These are phyloP conservation scores for Coniferiporia weirii DNA, from an alignment of 1,284 basidiomycete genomes.

Conservation along the genomic window DNA sequence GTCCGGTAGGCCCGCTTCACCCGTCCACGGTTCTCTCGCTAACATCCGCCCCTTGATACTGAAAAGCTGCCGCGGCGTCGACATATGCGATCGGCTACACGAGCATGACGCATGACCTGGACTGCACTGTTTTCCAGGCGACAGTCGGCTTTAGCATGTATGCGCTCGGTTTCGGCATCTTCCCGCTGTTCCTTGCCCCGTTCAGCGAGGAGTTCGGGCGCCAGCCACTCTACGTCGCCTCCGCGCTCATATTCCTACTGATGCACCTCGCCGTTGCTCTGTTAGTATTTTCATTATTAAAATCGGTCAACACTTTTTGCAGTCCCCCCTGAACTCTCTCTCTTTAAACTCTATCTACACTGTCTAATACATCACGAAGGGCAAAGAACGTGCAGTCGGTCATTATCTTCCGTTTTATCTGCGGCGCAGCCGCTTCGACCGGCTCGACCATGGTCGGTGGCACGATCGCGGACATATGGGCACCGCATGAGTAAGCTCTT, in stretches of 20 bases:
- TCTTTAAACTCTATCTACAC: too few relatives aligned
- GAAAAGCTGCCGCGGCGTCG: slow-evolving; percentile 27
- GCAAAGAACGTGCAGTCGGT: slow-evolving; percentile 67
- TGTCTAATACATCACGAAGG: slow-evolving; percentile 28
- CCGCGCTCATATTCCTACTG: slow-evolving; percentile 49
- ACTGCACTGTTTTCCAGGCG: slow-evolving; percentile 52
- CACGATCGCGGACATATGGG: slow-evolving; percentile 70
- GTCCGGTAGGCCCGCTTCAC: background rate
- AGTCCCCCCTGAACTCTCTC: too few relatives aligned
- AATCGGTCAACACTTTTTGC: too few relatives aligned
- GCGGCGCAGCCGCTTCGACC: slow-evolving; percentile 64
- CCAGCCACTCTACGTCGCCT: slow-evolving; percentile 60
- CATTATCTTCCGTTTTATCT: slow-evolving; percentile 60
- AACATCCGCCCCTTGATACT: background rate
- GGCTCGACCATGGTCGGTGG: slow-evolving; percentile 76
- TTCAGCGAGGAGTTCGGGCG: slow-evolving; percentile 78
- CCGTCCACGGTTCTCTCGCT: background rate
- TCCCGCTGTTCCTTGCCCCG: slow-evolving; percentile 68
- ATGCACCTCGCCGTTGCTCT: slow-evolving; percentile 57
- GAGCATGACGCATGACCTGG: slow-evolving; percentile 62
- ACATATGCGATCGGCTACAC: slow-evolving; percentile 55
- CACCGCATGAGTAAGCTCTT: slow-evolving; percentile 47
- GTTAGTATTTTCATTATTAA: slow-evolving; percentile 37
- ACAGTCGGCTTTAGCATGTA: slow-evolving; percentile 58
- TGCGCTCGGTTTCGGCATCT: slow-evolving; percentile 63